Evolutionary conservation across 768 basidiomycete genomes (phyloP).

Genomic region (Amanita exitialis): DNA sequence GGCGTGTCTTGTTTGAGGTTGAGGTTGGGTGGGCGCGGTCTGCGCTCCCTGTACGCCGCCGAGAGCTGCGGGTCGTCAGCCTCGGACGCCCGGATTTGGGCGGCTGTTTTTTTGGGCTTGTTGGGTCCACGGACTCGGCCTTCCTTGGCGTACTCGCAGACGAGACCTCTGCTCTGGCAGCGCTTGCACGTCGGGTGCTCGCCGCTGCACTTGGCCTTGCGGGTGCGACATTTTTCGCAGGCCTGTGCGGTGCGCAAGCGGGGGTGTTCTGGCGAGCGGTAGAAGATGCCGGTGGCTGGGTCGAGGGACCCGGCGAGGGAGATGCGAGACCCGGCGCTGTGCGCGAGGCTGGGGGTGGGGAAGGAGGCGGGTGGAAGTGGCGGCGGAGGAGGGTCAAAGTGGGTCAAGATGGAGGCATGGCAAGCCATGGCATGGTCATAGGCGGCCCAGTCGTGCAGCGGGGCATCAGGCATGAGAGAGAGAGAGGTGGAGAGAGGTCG

Average conservation of each 20-base stretch:
- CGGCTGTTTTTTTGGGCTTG: conserved; percentile 30
- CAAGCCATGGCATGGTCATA: no score
- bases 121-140: conserved; percentile 54
- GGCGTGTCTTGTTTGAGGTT: conserved; percentile 16
- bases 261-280: conserved; percentile 52
- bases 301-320: conserved; percentile 53
- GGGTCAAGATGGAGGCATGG: no score
- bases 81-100: not conserved
- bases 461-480: no score
- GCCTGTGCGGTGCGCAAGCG: conserved; percentile 64
- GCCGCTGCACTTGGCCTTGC: conserved; percentile 76
- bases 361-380: no score
- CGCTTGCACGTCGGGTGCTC: conserved; percentile 63
- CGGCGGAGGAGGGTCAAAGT: no score
- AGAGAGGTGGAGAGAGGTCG: no score
- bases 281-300: conserved; percentile 55
- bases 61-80: no score
- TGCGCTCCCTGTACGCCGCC: conserved; percentile 8
- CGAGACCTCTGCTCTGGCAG: conserved; percentile 45
- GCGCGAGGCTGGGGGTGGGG: no score
- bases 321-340: no score
- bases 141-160: conserved; percentile 61
- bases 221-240: conserved; percentile 62
- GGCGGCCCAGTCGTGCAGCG: no score
- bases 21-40: conserved; percentile 21